Evolutionary conservation across 768 basidiomycete species (phyloP).

Genomic region (Boletus barrowsii): DNA sequence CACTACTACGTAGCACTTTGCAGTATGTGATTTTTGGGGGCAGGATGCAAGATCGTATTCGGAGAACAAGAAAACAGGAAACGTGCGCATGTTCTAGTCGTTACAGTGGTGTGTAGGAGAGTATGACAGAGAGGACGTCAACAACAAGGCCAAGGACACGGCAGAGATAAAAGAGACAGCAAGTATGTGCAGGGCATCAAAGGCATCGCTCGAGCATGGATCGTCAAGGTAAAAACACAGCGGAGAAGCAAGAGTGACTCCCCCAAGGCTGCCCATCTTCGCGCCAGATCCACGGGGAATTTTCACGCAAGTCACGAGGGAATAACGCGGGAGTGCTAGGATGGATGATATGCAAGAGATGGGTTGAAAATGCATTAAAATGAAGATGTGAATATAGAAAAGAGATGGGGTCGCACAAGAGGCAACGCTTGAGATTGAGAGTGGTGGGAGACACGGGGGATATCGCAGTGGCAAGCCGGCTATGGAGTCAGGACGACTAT

Average conservation of each 20-base stretch:
- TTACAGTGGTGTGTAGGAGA: slow-evolving; percentile 45
- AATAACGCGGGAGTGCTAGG: slow-evolving; percentile 21
- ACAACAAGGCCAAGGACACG: slow-evolving; percentile 12
- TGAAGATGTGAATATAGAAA: slow-evolving; percentile 21
- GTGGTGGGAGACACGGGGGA: slow-evolving; percentile 19
- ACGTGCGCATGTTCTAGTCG: slow-evolving; percentile 66
- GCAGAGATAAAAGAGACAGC: slow-evolving; percentile 5
- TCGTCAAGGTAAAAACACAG: slow-evolving; percentile 21
- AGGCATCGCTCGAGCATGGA: slow-evolving; percentile 25
- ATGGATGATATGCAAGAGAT: slow-evolving; percentile 36
- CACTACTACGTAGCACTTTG: slow-evolving; percentile 10
- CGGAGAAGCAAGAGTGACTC: slow-evolving; percentile 10
- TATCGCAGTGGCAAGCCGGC: slow-evolving; percentile 14
- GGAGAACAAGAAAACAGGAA: slow-evolving; percentile 35
- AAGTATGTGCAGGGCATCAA: slow-evolving; percentile 24
- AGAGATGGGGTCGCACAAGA: slow-evolving; percentile 30
- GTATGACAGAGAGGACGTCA: slow-evolving; percentile 13
- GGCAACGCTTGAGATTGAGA: slow-evolving; percentile 28
- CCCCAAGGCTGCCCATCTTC: slow-evolving; percentile 12
- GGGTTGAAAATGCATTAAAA: slow-evolving; percentile 31
- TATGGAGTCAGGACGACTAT: slow-evolving; percentile 31
- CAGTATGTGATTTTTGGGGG: slow-evolving; percentile 18
- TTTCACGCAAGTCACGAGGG: slow-evolving; percentile 21
- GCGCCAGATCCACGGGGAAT: slow-evolving; percentile 16
- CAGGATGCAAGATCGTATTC: slow-evolving; percentile 30